Base-by-base conservation (phyloP, 225 moss, liverwort and hornwort species). In the Anthoceros angustus region DNA sequence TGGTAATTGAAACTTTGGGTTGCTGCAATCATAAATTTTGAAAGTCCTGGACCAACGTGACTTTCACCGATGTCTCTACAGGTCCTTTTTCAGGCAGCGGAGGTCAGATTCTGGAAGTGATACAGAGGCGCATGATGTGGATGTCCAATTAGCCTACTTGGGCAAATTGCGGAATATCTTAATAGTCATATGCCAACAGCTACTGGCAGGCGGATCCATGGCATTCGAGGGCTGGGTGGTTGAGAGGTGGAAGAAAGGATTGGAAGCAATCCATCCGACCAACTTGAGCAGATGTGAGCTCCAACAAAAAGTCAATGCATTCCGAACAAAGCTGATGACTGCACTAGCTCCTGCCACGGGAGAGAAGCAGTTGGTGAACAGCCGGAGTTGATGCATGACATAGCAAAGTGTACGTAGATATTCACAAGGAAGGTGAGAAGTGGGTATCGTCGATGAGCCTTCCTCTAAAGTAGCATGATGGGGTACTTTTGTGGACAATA, bases 131-230 rank as follows among this genome's bases (percentile, higher is more conserved):
- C 39, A 42, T 26, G 62, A 65, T 43, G 72, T 79, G 61, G 62
- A 69, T 18, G 74, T 63, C 10, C 69, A 63, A 10, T 64, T 70
- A 63, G 63, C 66, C 25, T 76, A 73, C 48, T 12, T 65, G 16
- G 70, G 65, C 26, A 85, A 86, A 78, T 64, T 90, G 63, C 75
- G 80, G 72, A 61, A 70, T 42, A 65, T 73, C 43, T 66, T 80
- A 25, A 43, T 82, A 3, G 62, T 70, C 70, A 64, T 95, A 43
- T 80, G 84, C 49, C 84, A 85, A 72, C 88, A 86, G 72, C 79
- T 95, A 60, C 72, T 88, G 64, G 63, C 79, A 61, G 79, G 68
- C 67, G 62, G 65, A 40, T 45, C 42, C 41, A 25, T 73, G 14
- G 65, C 79, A 21, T 74, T 71, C 67, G 76, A 83, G 41, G 40